Evolutionary conservation across 345 rosid species (phyloP), one percentile per base, ranked within the genome.

Genomic region (Theobroma cacao): DNA sequence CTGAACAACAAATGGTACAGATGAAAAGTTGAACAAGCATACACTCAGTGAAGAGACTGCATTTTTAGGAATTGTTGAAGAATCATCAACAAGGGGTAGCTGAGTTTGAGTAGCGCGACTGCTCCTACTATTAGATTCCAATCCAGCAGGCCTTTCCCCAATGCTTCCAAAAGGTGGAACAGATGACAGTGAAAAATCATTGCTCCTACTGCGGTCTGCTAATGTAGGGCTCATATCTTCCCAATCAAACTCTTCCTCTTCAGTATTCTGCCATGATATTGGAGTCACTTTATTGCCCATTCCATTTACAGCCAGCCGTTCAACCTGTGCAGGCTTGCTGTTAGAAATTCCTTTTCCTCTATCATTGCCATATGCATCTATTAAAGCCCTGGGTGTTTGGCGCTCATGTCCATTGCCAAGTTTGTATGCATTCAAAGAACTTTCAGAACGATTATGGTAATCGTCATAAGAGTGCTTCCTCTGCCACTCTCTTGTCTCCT

Each of bases 171-270:
- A 61, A 74, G 89, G 77, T 72, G 85, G 87, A 78, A 69, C 80
- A 52, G 94, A 86, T 78, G 90, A 84, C 40, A 89, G 77, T 78
- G 87, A 75, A 60, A 82, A 81, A 73, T 86, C 88, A 85, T 81
- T 89, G 68, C 76, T 82, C 86, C 91, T 81, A 78, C 84, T 81
- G 73, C 81, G 88, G 68, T 91, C 95, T 64, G 79, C 83, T 79
- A 91, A 84, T 30, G 97, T 91, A 75, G 98, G 98, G 88, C 88
- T 97, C 99, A 97, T 97, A 82, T 94, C 98, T 84, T 94, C 98
- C 99, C 99, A 97, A 79, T 97, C 94, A 84, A 93, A 97, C 85
- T 97, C 99, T 84, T 97, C 98, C 88, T 94, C 99, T 80, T 97
- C 99, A 72, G 96, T 92, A 84, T 92, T 95, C 90, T 94, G 98